Base-by-base conservation (phyloP, 2,329 filamentous ascomycete species). In the Nannizziopsis arthrosporioides region DNA sequence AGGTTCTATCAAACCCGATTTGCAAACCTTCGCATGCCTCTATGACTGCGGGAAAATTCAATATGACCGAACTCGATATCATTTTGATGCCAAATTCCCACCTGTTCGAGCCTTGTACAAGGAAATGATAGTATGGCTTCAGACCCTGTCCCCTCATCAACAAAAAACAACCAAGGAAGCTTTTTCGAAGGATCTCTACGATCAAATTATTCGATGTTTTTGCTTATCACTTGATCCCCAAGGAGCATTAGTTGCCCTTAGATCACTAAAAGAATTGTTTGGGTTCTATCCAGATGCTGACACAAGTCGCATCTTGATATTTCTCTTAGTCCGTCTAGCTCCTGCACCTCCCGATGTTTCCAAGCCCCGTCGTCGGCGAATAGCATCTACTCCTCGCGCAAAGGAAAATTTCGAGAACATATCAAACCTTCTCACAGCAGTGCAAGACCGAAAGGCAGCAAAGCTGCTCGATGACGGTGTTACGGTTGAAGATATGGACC, bases 1-100 rank as follows among this genome's bases (percentile, higher is more conserved):
- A 27, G 55, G 63, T 8, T 64, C 72, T 19, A 67, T 83, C 36
- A 64, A 69, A 43, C 81, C 82, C 0, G 81, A 86, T 54, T 70
- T 80, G 0, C 76, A 82, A 63, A 85, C 82, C 1, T 86, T 82
- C 59, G 74, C 78, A 52, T 75, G 76, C 12, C 73, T 86, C 11
- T 87, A 81, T 80, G 68, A 73, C 54, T 70, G 69, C 34, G 69
- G 64, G 27, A 70, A 71, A 51, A 57, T 68, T 8, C 65, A 71
- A 51, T 71, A 77, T 44, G 70, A 72, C 43, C 72, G 62, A 9
- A 62, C 72, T 48, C 63, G 65, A 19, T 61, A 67, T 9, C 63
- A 73, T 5, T 75, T 75, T 52, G 59, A 68, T 44, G 57, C 64
- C 1, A 64, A 65, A 9, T 73, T 73, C 51, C 71, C 71, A 22